phyloP scores from a whole-genome alignment of 139 green algal genomes.

The Chlamydomonas schloesseri region DNA sequence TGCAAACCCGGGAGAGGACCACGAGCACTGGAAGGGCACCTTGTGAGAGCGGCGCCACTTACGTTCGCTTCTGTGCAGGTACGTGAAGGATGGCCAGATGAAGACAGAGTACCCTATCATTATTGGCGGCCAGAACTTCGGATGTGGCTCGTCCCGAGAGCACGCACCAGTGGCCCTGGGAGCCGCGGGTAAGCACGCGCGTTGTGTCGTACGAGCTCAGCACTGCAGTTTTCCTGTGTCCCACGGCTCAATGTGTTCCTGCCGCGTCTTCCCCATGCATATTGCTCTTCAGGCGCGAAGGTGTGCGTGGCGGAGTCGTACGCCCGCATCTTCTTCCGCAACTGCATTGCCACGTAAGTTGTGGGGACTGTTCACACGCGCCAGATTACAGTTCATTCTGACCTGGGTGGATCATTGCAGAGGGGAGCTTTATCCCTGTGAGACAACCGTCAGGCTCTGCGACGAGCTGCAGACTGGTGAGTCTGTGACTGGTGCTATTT shows the following conservation, averaged over 20 bases:
- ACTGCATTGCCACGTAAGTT: slow-evolving; percentile 92
- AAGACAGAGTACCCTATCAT: slow-evolving; percentile 95
- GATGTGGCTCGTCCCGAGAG: slow-evolving; percentile 93
- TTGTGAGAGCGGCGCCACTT: too few relatives aligned
- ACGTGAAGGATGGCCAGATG: slow-evolving; percentile 83
- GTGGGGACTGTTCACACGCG: too few relatives aligned
- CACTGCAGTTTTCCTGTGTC: too few relatives aligned
- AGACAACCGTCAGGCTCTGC: slow-evolving; percentile 85
- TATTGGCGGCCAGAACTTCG: slow-evolving; percentile 95
- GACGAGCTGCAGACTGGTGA: slow-evolving; percentile 83
- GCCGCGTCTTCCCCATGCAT: too few relatives aligned
- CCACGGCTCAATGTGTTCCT: too few relatives aligned
- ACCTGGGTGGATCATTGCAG: too few relatives aligned
- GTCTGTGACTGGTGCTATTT: too few relatives aligned
- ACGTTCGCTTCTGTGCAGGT: slow-evolving; percentile 58
- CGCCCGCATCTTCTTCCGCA: slow-evolving; percentile 97
- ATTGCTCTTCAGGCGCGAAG: slow-evolving; percentile 65
- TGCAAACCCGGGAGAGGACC: not conserved
- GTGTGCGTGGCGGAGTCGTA: slow-evolving; percentile 93
- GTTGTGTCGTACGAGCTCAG: too few relatives aligned
- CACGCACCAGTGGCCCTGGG: slow-evolving; percentile 94
- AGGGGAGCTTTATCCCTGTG: slow-evolving; percentile 92
- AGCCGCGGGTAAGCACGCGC: slow-evolving; percentile 79
- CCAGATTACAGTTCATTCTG: too few relatives aligned
- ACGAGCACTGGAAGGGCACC: too few relatives aligned